Base-by-base conservation (phyloP, 2,329 filamentous ascomycete species). In the Talaromyces sp. region DNA sequence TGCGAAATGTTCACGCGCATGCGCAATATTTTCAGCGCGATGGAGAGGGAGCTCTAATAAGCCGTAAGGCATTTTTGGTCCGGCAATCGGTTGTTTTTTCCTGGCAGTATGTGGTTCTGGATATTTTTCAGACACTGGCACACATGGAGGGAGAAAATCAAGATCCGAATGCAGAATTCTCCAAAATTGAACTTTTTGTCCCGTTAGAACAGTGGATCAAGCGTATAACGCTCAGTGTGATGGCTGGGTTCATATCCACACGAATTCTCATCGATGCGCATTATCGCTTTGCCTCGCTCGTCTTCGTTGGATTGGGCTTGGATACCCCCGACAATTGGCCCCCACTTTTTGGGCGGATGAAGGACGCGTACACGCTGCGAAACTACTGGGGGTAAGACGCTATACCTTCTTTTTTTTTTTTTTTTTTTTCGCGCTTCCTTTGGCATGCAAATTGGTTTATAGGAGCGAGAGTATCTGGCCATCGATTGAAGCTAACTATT, bases 381-480 rank as follows among this genome's bases (percentile, higher is more conserved):
- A 55, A 56, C 9, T 65, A 62, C 40, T 69, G 66, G 66, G 61
- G 63, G 66, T 67, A 40, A 56, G 64, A 59, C 14, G 4, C 0
- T 14, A n/a, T n/a, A n/a, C n/a, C n/a, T n/a, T n/a, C n/a, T n/a
- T n/a, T n/a, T n/a, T n/a, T n/a, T n/a, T n/a, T n/a, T n/a, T n/a
- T n/a, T n/a, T n/a, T n/a, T n/a, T n/a, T n/a, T n/a, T n/a, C n/a
- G n/a, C n/a, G n/a, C n/a, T n/a, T n/a, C n/a, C n/a, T n/a, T n/a
- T n/a, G n/a, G n/a, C n/a, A n/a, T n/a, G n/a, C n/a, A n/a, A n/a
- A n/a, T n/a, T n/a, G n/a, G n/a, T n/a, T n/a, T n/a, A n/a, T n/a
- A n/a, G n/a, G n/a, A n/a, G n/a, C n/a, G n/a, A 8, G 4, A 14
- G 8, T 39, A 6, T 30, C 48, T 20, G 13, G n/a, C n/a, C n/a